phyloP scores from a whole-genome alignment of 306 rosid genomes.

The Medicago truncatula region MtrunA17r5.0-ANR NC_053046.1:19794001-19794500 shows the following conservation, averaged over 20 bases:
- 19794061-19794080: not conserved
- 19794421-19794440: too few relatives aligned
- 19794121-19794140: not conserved
- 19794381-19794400: too few relatives aligned
- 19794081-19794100: not conserved
- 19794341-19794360: too few relatives aligned
- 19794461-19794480: too few relatives aligned
- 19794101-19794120: not conserved
- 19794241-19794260: not conserved
- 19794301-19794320: not conserved
- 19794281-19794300: not conserved
- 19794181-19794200: not conserved
- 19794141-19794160: not conserved
- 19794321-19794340: slow-evolving; percentile 24
- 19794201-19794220: not conserved
- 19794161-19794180: slow-evolving; percentile 4
- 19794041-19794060: not conserved
- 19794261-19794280: not conserved
- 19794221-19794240: not conserved
- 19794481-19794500: too few relatives aligned
- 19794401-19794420: too few relatives aligned
- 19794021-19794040: slow-evolving; percentile 2
- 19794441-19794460: too few relatives aligned
- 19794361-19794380: too few relatives aligned
- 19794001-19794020: not conserved